Evolutionary conservation across 345 rosid species (phyloP).

Genomic region (Heritiera fomes): DNA sequence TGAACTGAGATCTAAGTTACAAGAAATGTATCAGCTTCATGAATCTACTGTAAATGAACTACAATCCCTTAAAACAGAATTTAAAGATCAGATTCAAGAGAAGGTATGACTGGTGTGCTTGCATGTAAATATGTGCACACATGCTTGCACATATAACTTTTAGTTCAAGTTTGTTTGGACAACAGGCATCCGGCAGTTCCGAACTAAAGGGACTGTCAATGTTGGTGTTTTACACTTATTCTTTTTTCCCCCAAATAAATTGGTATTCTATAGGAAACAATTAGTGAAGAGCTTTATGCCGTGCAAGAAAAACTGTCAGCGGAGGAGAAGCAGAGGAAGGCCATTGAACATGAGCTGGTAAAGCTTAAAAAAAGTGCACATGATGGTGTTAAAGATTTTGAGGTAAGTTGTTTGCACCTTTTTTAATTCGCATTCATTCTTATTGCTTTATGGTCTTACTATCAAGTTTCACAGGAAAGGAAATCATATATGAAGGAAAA

Average conservation of each 20-base stretch:
- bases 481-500: constrained; percentile 51
- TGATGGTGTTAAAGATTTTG: constrained; percentile 52
- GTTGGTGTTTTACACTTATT: background rate
- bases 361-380: constrained; percentile 55
- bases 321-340: constrained; percentile 73
- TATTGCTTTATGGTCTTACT: constrained; percentile 11
- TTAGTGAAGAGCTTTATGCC: constrained; percentile 56
- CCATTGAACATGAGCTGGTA: constrained; percentile 57
- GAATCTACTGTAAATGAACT: constrained; percentile 51
- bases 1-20: constrained; percentile 46
- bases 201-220: background rate
- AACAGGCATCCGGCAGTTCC: background rate
- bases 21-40: constrained; percentile 50
- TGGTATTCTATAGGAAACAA: constrained; percentile 46
- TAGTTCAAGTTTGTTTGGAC: background rate
- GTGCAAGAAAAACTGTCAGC: constrained; percentile 54
- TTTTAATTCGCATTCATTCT: background rate
- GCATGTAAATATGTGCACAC: background rate
- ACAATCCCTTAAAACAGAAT: constrained; percentile 57
- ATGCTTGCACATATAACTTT: background rate
- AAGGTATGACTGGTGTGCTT: constrained; percentile 47
- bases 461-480: constrained; percentile 45
- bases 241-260: background rate
- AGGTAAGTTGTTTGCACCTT: constrained; percentile 37
- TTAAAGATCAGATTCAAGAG: constrained; percentile 48